A percentile compares a stretch with the other conserved stretches of the same genome.
Evolutionary conservation across 1,284 basidiomycete species (phyloP).

Genomic region (Irpex sp.): DNA sequence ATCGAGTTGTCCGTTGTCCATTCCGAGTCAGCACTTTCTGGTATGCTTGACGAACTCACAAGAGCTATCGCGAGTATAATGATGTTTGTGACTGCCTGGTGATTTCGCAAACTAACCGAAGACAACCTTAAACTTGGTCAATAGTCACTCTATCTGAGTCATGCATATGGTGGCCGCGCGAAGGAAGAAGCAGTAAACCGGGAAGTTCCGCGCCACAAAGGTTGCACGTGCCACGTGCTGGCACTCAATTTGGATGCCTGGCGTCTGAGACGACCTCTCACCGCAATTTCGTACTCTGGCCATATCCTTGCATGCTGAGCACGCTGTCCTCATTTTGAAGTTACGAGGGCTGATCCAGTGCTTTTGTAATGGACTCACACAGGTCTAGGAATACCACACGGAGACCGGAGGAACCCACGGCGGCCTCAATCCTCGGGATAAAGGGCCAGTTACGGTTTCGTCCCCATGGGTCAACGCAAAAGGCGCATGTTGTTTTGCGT

Average conservation of each 20-base stretch:
- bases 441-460: slow-evolving; percentile 52
- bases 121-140: too few relatives aligned
- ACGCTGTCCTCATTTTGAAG: slow-evolving; percentile 15
- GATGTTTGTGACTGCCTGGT: too few relatives aligned
- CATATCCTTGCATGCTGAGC: slow-evolving; percentile 11
- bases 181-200: too few relatives aligned
- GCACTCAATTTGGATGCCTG: not conserved
- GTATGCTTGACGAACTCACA: too few relatives aligned
- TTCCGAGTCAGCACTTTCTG: too few relatives aligned
- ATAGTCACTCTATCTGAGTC: too few relatives aligned
- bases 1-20: too few relatives aligned
- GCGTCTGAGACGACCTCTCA: not conserved
- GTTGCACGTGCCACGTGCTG: not conserved
- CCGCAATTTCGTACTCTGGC: not conserved
- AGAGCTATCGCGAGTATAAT: too few relatives aligned
- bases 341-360: slow-evolving; percentile 2
- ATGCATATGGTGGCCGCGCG: too few relatives aligned
- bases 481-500: slow-evolving; percentile 55
- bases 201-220: not conserved
- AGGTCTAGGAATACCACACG: slow-evolving; percentile 6
- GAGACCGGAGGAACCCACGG: slow-evolving; percentile 25
- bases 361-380: slow-evolving; percentile 5
- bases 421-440: slow-evolving; percentile 50
- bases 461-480: slow-evolving; percentile 53
- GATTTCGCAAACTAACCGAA: too few relatives aligned